Percentiles rank a stretch among this genome's conserved stretches.
Evolutionary conservation across 1,284 basidiomycete species (phyloP).

Genomic region (Cutaneotrichosporon sp.): DNA sequence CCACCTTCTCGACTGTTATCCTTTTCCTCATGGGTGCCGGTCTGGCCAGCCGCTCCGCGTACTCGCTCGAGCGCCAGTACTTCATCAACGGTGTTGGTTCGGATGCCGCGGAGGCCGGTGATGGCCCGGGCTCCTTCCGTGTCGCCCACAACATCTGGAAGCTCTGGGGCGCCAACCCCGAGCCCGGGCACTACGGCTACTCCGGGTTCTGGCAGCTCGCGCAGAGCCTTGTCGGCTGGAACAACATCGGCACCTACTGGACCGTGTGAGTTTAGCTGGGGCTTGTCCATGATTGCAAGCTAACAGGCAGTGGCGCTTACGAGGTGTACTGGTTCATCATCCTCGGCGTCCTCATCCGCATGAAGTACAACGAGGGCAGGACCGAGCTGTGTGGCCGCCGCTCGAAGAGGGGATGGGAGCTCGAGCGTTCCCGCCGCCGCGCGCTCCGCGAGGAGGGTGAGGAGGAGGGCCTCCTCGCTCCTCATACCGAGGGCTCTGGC

Average conservation of each 20-base stretch:
- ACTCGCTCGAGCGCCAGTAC: slow-evolving; percentile 65
- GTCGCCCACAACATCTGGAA: slow-evolving; percentile 83
- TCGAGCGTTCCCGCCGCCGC: slow-evolving; percentile 24
- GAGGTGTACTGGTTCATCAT: slow-evolving; percentile 74
- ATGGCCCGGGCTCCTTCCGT: slow-evolving; percentile 76
- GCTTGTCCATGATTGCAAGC: neutral
- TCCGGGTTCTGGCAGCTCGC: slow-evolving; percentile 39
- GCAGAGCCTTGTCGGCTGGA: slow-evolving; percentile 46
- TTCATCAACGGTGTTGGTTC: slow-evolving; percentile 68
- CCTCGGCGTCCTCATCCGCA: slow-evolving; percentile 61
- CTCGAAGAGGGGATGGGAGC: slow-evolving; percentile 28
- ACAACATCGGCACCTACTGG: slow-evolving; percentile 58
- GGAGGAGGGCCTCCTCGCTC: slow-evolving; percentile 25
- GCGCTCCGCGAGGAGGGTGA: slow-evolving; percentile 27
- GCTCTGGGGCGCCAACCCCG: slow-evolving; percentile 73
- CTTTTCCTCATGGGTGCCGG: slow-evolving; percentile 85
- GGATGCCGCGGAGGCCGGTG: slow-evolving; percentile 71
- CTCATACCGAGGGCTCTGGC: slow-evolving; percentile 7
- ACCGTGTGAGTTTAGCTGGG: slow-evolving; percentile 59
- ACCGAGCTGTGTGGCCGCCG: slow-evolving; percentile 37
- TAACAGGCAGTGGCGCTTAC: slow-evolving; percentile 56
- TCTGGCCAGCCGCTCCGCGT: slow-evolving; percentile 72
- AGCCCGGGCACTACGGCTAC: slow-evolving; percentile 58
- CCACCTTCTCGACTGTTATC: slow-evolving; percentile 79
- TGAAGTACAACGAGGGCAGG: slow-evolving; percentile 63